These are phyloP conservation scores for Rosa multiflora DNA, from an alignment of 306 rosid genomes.

Conservation along the genomic window DNA sequence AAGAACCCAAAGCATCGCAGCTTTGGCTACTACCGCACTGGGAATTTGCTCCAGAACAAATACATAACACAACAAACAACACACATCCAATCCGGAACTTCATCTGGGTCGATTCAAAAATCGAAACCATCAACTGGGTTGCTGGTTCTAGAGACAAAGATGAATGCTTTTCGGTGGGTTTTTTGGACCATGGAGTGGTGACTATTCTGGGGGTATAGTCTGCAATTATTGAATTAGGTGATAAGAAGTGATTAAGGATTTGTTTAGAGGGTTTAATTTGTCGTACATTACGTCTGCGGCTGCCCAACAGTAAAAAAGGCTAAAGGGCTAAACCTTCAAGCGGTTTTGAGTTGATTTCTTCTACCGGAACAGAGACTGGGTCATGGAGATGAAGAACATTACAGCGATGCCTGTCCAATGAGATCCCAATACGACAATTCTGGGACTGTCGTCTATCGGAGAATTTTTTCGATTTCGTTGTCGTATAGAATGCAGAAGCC, in stretches of 20 bases:
- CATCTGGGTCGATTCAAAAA: conserved; percentile 38
- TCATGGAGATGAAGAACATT: not conserved
- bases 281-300: not conserved
- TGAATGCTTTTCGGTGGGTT: not conserved
- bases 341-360: conserved; percentile 9
- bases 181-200: conserved; percentile 10
- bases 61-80: conserved; percentile 28
- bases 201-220: not conserved
- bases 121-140: conserved; percentile 4
- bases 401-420: not conserved
- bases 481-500: not conserved
- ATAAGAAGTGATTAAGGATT: not conserved
- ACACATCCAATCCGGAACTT: conserved; percentile 24
- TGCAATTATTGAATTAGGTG: not conserved
- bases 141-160: not conserved
- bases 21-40: conserved; percentile 42
- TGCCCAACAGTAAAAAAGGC: not conserved
- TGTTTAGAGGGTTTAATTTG: not conserved
- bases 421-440: not conserved
- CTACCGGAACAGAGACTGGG: not conserved
- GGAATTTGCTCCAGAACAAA: conserved; percentile 39
- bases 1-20: conserved; percentile 75
- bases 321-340: not conserved
- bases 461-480: not conserved
- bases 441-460: not conserved